Conservation (phyloP, 306 rosid genomes). For the Trichosanthes truncata region DNA sequence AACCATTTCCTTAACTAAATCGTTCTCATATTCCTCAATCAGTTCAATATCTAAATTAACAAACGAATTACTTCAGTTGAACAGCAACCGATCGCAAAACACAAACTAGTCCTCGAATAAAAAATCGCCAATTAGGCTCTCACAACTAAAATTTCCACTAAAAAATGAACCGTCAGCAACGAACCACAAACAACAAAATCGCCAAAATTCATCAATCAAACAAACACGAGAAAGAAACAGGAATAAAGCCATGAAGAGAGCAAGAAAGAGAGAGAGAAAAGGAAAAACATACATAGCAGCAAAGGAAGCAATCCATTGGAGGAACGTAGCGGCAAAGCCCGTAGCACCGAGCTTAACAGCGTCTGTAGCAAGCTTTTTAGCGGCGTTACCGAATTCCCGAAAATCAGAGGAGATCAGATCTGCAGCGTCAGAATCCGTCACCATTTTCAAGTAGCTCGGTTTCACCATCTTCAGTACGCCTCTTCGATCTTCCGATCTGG, state of each 20-base stretch:
- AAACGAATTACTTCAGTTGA: background rate
- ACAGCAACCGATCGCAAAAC: background rate
- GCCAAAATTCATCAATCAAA: background rate
- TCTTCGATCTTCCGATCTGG: background rate
- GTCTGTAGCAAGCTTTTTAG: slow-evolving; percentile 41
- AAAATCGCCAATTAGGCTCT: background rate
- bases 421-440: slow-evolving; percentile 24
- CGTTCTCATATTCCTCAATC: background rate
- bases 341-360: slow-evolving; percentile 42
- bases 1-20: background rate
- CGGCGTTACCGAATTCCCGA: slow-evolving; percentile 38
- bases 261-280: background rate
- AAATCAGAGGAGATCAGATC: slow-evolving; percentile 48
- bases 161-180: background rate
- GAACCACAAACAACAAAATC: background rate
- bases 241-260: background rate
- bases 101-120: background rate
- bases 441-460: slow-evolving; percentile 29
- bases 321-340: slow-evolving; percentile 54
- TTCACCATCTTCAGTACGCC: slow-evolving; percentile 12
- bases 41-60: background rate
- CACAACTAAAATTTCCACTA: background rate
- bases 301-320: slow-evolving; percentile 57
- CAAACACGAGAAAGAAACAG: background rate
- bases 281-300: slow-evolving; percentile 53